Conservation (phyloP, 116 monocot genomes). For the Phalaenopsis hybrid region DNA sequence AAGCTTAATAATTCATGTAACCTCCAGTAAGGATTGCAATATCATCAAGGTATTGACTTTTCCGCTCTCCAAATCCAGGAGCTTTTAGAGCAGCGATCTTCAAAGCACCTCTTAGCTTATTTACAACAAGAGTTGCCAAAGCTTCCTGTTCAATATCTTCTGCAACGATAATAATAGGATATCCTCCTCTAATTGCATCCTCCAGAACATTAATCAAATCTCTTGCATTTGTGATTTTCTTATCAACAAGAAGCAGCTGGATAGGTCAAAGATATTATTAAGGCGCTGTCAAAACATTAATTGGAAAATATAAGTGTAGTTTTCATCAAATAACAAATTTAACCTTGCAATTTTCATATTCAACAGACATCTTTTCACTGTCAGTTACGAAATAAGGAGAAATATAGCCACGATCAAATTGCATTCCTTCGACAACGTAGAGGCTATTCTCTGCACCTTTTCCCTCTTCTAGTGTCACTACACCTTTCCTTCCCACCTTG, state of each 20-base stretch:
- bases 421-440: conserved; percentile 88
- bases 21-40: conserved; percentile 97
- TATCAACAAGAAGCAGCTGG: conserved; percentile 88
- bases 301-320: neutral
- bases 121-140: conserved; percentile 88
- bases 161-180: conserved; percentile 77
- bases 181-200: conserved; percentile 91
- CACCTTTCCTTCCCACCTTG: conserved; percentile 83
- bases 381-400: conserved; percentile 93
- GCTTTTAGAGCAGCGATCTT: conserved; percentile 98
- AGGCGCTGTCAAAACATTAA: neutral
- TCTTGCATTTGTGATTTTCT: conserved; percentile 94
- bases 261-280: conserved; percentile 4
- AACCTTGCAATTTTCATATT: conserved; percentile 94
- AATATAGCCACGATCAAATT: conserved; percentile 91
- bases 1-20: neutral
- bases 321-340: neutral
- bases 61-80: conserved; percentile 96
- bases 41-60: conserved; percentile 97
- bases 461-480: conserved; percentile 87
- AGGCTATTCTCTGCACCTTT: conserved; percentile 77
- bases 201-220: conserved; percentile 86
- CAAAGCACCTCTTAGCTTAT: conserved; percentile 86
- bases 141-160: conserved; percentile 99
- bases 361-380: conserved; percentile 81